Evolutionary conservation across 768 basidiomycete species (phyloP).

Genomic region (Sarcomyxa edulis): DNA sequence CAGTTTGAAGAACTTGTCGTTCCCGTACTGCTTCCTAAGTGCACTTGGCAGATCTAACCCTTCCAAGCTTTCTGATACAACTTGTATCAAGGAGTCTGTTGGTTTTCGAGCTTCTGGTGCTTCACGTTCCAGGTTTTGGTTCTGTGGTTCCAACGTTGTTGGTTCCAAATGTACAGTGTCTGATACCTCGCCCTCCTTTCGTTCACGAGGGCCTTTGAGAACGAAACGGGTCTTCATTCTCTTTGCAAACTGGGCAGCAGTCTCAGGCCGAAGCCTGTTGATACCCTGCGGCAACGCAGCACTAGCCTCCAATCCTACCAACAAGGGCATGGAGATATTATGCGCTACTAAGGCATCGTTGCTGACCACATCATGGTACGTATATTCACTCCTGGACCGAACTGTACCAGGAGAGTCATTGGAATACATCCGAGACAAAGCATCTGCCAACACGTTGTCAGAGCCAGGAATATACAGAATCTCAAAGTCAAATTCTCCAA

Average conservation of each 20-base stretch:
- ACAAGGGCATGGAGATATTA: conserved; percentile 6
- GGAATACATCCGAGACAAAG: conserved; percentile 21
- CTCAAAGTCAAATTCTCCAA: conserved; percentile 12
- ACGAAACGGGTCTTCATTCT: conserved; percentile 7
- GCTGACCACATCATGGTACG: conserved; percentile 3
- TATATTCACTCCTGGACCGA: conserved; percentile 10
- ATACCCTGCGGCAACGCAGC: background rate
- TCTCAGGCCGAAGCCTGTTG: conserved; percentile 4
- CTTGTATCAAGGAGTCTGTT: no score
- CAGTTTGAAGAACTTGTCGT: conserved; percentile 18
- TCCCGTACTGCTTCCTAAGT: conserved; percentile 9
- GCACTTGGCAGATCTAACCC: conserved; percentile 8
- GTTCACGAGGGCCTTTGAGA: conserved; percentile 5
- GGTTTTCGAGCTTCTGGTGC: no score
- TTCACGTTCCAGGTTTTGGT: no score
- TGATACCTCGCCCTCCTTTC: conserved; percentile 9
- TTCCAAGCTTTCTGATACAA: no score
- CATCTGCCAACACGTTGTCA: conserved; percentile 20
- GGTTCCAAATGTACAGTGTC: no score
- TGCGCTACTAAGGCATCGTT: background rate
- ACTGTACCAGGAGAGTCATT: conserved; percentile 9
- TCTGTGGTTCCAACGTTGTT: no score
- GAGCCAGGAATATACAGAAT: conserved; percentile 10
- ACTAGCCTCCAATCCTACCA: conserved; percentile 11
- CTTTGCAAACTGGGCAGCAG: conserved; percentile 5